Evolutionary conservation across 73 alveolate species (phyloP).

Genomic region (Tetrahymena malaccensis): DNA sequence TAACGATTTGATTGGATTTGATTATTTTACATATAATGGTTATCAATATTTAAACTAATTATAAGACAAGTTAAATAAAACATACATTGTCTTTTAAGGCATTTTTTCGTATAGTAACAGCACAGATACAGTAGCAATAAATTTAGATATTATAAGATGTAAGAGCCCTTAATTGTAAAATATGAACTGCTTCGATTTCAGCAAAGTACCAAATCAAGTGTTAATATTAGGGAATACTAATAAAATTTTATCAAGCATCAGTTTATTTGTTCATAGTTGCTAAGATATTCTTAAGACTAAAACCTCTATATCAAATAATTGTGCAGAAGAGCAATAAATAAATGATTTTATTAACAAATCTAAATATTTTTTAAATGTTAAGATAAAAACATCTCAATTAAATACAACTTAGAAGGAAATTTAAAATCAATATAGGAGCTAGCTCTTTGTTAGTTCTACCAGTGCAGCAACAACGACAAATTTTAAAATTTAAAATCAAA

Average conservation of each 20-base stretch:
- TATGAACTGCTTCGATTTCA: background rate
- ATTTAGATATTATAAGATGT: background rate
- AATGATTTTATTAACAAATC: background rate
- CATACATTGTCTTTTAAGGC: background rate
- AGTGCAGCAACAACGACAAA: no score
- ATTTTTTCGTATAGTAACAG: background rate
- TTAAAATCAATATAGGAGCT: background rate
- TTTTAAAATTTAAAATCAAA: no score
- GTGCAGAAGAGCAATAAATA: background rate
- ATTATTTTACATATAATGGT: background rate
- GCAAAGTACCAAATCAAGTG: background rate
- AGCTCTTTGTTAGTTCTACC: background rate
- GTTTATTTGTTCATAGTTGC: background rate
- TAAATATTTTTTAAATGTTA: no score
- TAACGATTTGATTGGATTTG: background rate
- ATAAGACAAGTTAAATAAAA: background rate
- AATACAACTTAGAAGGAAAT: background rate
- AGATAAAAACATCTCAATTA: background rate
- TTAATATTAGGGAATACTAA: background rate
- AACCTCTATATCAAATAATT: background rate
- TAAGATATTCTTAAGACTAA: background rate
- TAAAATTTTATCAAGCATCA: background rate
- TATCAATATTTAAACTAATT: no score
- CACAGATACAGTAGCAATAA: background rate
- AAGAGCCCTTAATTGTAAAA: background rate